phyloP scores from a whole-genome alignment of 1,284 basidiomycete species.

The Puccinia horiana region DNA sequence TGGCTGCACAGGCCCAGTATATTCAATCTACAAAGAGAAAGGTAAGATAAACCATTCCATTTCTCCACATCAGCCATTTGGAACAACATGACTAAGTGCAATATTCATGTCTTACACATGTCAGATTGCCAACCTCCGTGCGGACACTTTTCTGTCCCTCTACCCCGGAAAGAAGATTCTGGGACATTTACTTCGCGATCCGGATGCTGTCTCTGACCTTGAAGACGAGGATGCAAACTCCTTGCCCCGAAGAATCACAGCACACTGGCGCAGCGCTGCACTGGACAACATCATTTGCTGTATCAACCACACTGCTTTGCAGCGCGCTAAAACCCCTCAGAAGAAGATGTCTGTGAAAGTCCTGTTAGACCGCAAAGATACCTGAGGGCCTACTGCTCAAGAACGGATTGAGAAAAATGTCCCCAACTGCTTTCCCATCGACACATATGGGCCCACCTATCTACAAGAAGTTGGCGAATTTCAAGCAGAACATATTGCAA shows the following conservation, averaged over 20 bases:
- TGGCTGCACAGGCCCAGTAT: background rate
- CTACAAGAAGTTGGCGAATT: background rate
- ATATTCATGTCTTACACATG: background rate
- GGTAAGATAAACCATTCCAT: background rate
- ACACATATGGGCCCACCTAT: background rate
- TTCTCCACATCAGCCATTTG: background rate
- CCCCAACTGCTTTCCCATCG: background rate
- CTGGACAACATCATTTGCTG: slow-evolving; percentile 1
- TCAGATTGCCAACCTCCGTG: slow-evolving; percentile 12
- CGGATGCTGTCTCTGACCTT: background rate
- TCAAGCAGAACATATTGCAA: background rate
- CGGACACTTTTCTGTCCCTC: background rate
- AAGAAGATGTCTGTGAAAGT: slow-evolving; percentile 16
- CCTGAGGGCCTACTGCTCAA: background rate
- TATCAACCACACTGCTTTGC: background rate
- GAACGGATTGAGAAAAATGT: background rate
- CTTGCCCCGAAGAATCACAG: background rate
- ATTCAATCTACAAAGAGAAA: background rate
- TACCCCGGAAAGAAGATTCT: background rate
- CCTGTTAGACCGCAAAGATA: background rate
- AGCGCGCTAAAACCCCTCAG: background rate
- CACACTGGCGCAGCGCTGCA: background rate
- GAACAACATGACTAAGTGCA: background rate
- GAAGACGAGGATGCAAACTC: slow-evolving; percentile 1
- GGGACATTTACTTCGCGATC: slow-evolving; percentile 5